Evolutionary conservation across 805 yeast species (phyloP).

Genomic region (Zygosaccharomyces pseudorouxii): DNA sequence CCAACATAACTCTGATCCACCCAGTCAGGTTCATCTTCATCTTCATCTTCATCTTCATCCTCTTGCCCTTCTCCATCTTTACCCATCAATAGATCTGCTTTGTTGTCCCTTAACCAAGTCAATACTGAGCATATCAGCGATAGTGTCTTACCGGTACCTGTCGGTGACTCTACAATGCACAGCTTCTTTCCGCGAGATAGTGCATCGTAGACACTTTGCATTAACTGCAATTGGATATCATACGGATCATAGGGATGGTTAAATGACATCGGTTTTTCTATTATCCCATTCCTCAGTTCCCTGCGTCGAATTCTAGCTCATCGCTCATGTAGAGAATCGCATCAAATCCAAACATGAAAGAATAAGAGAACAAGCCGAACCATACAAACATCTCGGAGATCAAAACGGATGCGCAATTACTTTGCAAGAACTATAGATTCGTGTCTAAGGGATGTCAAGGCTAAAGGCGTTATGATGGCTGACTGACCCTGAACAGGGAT

Average conservation of each 20-base stretch:
- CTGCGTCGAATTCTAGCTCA: constrained; percentile 3
- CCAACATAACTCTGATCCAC: constrained; percentile 42
- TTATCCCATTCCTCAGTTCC: background rate
- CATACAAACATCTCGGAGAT: background rate
- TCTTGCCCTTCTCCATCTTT: constrained; percentile 10
- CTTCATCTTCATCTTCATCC: constrained; percentile 37
- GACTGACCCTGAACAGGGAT: no score
- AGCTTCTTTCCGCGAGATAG: constrained; percentile 49
- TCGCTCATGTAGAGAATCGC: constrained; percentile 4
- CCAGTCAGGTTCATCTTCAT: constrained; percentile 62
- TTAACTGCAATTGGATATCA: constrained; percentile 67
- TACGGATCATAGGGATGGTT: constrained; percentile 83
- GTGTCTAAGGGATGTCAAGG: background rate
- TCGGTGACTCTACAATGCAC: constrained; percentile 87
- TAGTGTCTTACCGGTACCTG: constrained; percentile 91
- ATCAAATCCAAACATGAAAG: constrained; percentile 3
- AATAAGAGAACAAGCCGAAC: background rate
- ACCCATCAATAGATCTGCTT: constrained; percentile 22
- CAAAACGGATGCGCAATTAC: background rate
- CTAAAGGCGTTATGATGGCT: background rate
- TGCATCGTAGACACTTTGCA: constrained; percentile 68
- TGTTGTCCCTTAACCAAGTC: constrained; percentile 69
- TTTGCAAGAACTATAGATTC: background rate
- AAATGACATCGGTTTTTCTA: constrained; percentile 31
- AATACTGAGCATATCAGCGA: constrained; percentile 80